A percentile compares a stretch with the other conserved stretches of the same genome.
phyloP scores from a whole-genome alignment of 805 yeast species.

The Ogataea glucozyma region DNA sequence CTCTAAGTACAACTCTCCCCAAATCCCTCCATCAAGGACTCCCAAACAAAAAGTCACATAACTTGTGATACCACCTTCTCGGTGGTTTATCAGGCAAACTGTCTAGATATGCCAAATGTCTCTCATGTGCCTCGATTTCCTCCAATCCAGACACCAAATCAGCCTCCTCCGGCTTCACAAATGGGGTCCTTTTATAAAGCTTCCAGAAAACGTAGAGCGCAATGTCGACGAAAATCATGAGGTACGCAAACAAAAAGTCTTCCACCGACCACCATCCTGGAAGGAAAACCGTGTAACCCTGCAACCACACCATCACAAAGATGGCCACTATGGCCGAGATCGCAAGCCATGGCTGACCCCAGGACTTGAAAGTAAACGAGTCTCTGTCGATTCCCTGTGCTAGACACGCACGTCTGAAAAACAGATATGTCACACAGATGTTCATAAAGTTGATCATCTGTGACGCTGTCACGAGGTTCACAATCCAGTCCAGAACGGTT shows the following conservation, averaged over 20 bases:
- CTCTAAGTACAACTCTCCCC: not conserved
- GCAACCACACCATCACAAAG: constrained; percentile 53
- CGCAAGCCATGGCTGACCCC: constrained; percentile 62
- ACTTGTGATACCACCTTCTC: constrained; percentile 17
- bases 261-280: constrained; percentile 65
- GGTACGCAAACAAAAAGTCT: constrained; percentile 66
- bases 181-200: constrained; percentile 47
- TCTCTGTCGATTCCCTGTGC: constrained; percentile 52
- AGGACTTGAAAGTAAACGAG: constrained; percentile 50
- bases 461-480: constrained; percentile 69
- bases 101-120: constrained; percentile 17
- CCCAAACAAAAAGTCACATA: constrained; percentile 18
- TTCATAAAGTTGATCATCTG: constrained; percentile 62
- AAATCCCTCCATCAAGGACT: constrained; percentile 6
- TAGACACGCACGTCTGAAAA: constrained; percentile 59
- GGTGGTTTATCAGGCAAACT: constrained; percentile 11
- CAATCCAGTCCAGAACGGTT: constrained; percentile 69
- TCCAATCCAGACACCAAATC: constrained; percentile 55
- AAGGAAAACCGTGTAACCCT: constrained; percentile 71
- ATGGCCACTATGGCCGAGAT: constrained; percentile 48
- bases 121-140: constrained; percentile 63
- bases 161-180: constrained; percentile 46
- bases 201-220: constrained; percentile 55
- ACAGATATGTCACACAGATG: constrained; percentile 58
- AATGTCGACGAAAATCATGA: constrained; percentile 64